Percentiles rank a stretch among this genome's conserved stretches.
These are phyloP conservation scores for Acer negundo DNA, from an alignment of 345 rosid genomes.

Conservation along the genomic window DNA sequence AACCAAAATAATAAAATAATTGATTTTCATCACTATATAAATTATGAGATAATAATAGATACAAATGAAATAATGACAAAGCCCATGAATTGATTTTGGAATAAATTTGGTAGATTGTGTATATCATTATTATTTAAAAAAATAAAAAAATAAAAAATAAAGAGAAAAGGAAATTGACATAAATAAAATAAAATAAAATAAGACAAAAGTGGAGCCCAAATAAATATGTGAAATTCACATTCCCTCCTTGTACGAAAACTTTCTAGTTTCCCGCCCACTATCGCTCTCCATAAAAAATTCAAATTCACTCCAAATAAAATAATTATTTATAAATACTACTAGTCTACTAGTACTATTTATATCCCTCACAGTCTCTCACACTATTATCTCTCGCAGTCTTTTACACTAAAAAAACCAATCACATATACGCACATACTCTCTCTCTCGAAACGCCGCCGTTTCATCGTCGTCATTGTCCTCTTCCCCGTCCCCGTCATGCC, in stretches of 20 bases:
- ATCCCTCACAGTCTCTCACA: background rate
- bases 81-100: no score
- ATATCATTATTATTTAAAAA: no score
- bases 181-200: no score
- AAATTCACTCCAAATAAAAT: background rate
- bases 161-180: no score
- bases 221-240: background rate
- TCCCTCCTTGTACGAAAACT: background rate
- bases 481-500: conserved; percentile 2
- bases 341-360: background rate
- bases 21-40: no score
- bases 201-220: no score
- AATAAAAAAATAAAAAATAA: no score
- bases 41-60: no score
- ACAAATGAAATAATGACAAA: no score
- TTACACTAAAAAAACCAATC: background rate
- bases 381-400: background rate
- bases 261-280: conserved; percentile 11
- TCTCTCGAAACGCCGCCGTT: conserved; percentile 4
- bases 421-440: background rate
- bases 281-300: background rate
- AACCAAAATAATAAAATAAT: no score
- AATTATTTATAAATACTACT: background rate
- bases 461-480: background rate
- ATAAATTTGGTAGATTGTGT: no score